Evolutionary conservation across 306 rosid species (phyloP), one percentile per base, ranked within the genome.

Genomic region (Lagenaria siceraria): DNA sequence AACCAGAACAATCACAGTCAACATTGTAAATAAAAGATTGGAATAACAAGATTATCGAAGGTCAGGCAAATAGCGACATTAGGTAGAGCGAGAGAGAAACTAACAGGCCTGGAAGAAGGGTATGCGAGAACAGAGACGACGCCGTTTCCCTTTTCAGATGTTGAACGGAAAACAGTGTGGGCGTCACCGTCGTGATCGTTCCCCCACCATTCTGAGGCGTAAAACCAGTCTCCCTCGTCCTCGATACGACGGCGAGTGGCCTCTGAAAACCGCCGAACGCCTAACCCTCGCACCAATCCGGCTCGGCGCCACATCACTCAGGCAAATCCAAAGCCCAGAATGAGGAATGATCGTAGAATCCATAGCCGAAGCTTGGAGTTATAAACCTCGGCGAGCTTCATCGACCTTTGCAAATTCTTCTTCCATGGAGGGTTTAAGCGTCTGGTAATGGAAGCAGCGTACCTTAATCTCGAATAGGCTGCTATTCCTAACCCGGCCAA

Each of bases 171-270:
- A 83, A 95, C 89, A 42, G 88, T 65, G 35, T 82, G 82, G 6
- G 90, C 92, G 5, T 85, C 84, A 21, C 78, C 83, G 10, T 86
- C 84, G 29, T 79, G 82, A 5, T 79, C 80, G 42, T 86, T 31
- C 38, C 94, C 96, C 96, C 98, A 92, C 98, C 98, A 95, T 79
- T 95, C 98, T 1, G 96, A 85, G 8, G 97, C 83, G 84, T 89
- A 95, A 11, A 81, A 87, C 98, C 98, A 95, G 84, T 92, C 92
- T 2, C 97, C 98, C 58, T 92, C 97, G 82, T 92, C 98, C 77
- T 80, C 90, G 14, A 76, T 42, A 63, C 81, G 86, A 14, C 86
- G 89, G 75, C 91, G 87, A 53, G 63, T 79, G 17, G 81, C 78
- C 17, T 90, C 85, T n/a, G 98, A 85, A 40, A 90, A 80, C 46